phyloP scores from a whole-genome alignment of 2,329 filamentous ascomycete species.

The Metarhizium guizhouense region DNA sequence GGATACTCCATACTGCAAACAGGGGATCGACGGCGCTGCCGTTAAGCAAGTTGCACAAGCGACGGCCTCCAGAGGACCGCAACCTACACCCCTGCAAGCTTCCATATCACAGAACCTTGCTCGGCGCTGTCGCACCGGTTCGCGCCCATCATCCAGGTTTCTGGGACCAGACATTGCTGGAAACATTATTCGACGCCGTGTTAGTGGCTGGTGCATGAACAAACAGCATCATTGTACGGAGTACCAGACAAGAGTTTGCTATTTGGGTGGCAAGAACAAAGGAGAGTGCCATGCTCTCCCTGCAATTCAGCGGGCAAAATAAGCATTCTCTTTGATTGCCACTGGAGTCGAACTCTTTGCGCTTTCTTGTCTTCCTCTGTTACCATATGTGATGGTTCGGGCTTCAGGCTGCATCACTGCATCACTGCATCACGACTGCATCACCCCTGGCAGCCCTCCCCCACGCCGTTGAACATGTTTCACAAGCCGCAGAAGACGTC shows the following conservation, averaged over 20 bases:
- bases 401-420: background rate
- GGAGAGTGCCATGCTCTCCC: too few species aligned
- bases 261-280: too few species aligned
- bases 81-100: background rate
- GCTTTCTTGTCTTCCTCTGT: too few species aligned
- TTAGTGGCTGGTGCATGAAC: background rate
- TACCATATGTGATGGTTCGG: background rate
- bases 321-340: background rate
- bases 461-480: conserved; percentile 5
- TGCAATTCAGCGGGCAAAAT: background rate
- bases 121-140: background rate
- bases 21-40: background rate
- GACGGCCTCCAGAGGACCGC: background rate
- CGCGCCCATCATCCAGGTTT: conserved; percentile 5
- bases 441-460: background rate
- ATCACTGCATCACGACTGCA: too few species aligned
- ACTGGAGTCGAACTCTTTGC: too few species aligned
- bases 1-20: background rate
- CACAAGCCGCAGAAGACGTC: background rate
- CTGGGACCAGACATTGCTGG: conserved; percentile 1
- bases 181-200: background rate
- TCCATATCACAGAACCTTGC: background rate
- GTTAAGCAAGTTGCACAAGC: background rate
- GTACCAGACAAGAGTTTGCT: too few species aligned
- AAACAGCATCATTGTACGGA: too few species aligned